Conservation (phyloP, 768 basidiomycete species). For the Podaxis sp. region DNA sequence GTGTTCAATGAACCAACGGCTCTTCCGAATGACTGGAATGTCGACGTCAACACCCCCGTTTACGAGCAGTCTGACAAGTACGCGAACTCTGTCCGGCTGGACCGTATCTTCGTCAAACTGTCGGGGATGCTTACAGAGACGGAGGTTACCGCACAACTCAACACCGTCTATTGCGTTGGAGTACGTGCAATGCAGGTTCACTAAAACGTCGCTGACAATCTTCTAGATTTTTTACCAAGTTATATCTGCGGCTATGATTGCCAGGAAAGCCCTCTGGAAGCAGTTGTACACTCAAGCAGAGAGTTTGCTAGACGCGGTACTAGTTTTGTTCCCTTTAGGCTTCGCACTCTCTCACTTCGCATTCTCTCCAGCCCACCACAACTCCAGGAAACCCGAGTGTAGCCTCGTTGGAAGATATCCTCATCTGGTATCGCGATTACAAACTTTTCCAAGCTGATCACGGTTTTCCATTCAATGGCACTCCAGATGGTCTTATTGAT, state of each 20-base stretch:
- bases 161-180: not conserved
- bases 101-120: not conserved
- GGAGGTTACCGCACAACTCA: not conserved
- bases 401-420: not conserved
- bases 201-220: not conserved
- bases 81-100: not conserved
- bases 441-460: not conserved
- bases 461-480: not conserved
- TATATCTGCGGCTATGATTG: not conserved
- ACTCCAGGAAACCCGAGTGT: not conserved
- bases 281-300: not conserved
- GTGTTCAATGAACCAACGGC: not conserved
- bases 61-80: not conserved
- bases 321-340: too few species aligned
- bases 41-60: not conserved
- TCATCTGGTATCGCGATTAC: not conserved
- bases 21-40: not conserved
- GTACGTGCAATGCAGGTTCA: not conserved
- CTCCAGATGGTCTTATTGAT: not conserved
- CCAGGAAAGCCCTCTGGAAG: not conserved
- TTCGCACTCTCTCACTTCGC: not conserved
- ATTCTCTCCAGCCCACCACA: not conserved
- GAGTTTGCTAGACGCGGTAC: not conserved
- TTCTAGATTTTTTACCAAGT: not conserved
- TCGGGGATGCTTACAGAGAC: not conserved